phyloP scores from a whole-genome alignment of 345 rosid species.

The Salix suchowensis region DNA sequence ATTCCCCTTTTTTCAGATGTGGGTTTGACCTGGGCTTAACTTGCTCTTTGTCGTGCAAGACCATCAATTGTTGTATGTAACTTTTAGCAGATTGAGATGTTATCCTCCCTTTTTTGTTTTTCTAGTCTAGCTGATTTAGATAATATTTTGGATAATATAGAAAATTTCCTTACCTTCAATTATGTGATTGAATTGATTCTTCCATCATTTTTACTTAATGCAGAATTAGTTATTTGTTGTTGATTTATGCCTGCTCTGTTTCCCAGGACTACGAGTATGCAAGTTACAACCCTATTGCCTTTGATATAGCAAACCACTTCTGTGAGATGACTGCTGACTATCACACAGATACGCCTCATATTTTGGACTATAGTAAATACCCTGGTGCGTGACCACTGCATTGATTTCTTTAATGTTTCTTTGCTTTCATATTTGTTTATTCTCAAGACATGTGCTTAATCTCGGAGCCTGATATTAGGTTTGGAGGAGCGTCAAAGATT shows the following conservation, averaged over 20 bases:
- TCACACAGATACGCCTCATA: conserved; percentile 29
- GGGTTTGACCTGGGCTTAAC: not conserved
- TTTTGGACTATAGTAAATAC: conserved; percentile 27
- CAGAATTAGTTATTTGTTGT: not conserved
- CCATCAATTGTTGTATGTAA: not conserved
- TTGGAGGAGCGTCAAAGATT: conserved; percentile 69
- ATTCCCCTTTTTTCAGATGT: not conserved
- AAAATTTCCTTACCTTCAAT: not conserved
- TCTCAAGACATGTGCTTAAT: not conserved
- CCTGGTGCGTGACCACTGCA: conserved; percentile 16
- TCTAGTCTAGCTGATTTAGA: too few species aligned
- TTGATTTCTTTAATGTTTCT: not conserved
- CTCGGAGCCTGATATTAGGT: conserved; percentile 30
- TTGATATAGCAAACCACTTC: conserved; percentile 34
- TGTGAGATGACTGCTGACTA: conserved; percentile 37
- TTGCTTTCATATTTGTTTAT: not conserved
- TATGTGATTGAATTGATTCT: not conserved
- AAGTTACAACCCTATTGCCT: conserved; percentile 32
- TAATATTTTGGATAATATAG: not conserved
- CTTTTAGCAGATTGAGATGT: not conserved
- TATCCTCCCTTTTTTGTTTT: too few species aligned
- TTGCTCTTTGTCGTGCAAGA: not conserved
- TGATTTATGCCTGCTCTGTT: not conserved
- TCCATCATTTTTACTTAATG: not conserved
- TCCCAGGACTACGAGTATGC: conserved; percentile 34